phyloP scores from a whole-genome alignment of 805 yeast genomes.

The Metschnikowia amazonensis region DNA sequence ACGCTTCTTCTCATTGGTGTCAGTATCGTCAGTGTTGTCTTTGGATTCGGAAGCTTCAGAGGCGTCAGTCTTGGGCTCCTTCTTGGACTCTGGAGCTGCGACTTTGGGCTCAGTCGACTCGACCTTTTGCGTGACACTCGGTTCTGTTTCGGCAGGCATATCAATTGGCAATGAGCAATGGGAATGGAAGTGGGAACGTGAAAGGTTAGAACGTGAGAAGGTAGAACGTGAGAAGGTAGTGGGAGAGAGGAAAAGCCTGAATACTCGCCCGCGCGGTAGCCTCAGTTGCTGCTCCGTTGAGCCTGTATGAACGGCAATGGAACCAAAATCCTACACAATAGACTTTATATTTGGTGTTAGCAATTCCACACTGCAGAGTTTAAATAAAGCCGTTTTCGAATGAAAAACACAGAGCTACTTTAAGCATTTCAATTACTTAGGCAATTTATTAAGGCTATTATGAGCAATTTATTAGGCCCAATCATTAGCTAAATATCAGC shows the following conservation, averaged over 20 bases:
- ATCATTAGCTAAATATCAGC: too few relatives aligned
- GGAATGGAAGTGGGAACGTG: too few relatives aligned
- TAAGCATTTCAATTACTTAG: too few relatives aligned
- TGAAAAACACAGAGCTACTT: too few relatives aligned
- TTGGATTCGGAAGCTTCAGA: background rate
- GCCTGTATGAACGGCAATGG: background rate
- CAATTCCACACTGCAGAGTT: too few relatives aligned
- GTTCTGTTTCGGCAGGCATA: constrained; percentile 4
- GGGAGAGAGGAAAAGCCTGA: background rate
- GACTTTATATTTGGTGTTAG: too few relatives aligned
- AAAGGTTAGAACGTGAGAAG: too few relatives aligned
- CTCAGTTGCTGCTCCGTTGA: background rate
- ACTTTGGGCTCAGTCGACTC: constrained; percentile 6
- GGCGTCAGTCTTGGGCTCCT: background rate
- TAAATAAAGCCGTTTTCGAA: too few relatives aligned
- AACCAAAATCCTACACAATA: background rate
- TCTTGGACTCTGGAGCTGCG: constrained; percentile 6
- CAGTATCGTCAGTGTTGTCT: background rate
- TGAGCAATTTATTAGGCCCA: too few relatives aligned
- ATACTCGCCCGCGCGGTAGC: background rate
- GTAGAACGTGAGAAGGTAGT: too few relatives aligned
- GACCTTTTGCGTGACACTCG: background rate
- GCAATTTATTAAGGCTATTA: too few relatives aligned
- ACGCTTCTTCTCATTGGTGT: constrained; percentile 2
- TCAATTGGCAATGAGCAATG: background rate